Conservation (phyloP, 768 basidiomycete genomes). For the Lenzites betulinus region DNA sequence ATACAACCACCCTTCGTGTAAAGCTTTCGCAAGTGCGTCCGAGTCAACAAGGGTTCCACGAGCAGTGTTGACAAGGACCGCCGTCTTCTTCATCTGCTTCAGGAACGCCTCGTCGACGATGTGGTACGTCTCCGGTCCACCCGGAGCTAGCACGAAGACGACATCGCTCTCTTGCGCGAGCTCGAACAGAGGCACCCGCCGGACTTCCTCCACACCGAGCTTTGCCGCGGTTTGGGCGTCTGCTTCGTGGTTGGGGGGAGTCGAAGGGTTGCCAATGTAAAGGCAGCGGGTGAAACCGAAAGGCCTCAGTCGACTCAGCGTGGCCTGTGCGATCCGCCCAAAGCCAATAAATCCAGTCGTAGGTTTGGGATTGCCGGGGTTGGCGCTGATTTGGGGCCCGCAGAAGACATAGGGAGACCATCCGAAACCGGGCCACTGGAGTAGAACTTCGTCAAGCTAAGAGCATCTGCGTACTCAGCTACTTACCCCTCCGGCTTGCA, state of each 20-base stretch:
- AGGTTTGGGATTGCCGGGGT: slow-evolving; percentile 48
- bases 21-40: slow-evolving; percentile 80
- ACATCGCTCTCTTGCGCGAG: slow-evolving; percentile 83
- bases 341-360: slow-evolving; percentile 94
- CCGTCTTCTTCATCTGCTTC: slow-evolving; percentile 80
- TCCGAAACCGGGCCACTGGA: slow-evolving; percentile 73
- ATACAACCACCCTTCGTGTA: slow-evolving; percentile 80
- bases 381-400: slow-evolving; percentile 76
- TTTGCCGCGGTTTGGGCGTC: slow-evolving; percentile 37
- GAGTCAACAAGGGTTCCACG: slow-evolving; percentile 91
- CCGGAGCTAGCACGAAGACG: slow-evolving; percentile 81
- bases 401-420: slow-evolving; percentile 88
- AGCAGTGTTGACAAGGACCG: slow-evolving; percentile 82
- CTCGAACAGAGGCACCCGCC: slow-evolving; percentile 60
- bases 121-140: slow-evolving; percentile 69
- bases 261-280: slow-evolving; percentile 63
- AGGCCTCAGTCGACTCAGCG: slow-evolving; percentile 73
- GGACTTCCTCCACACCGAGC: slow-evolving; percentile 41
- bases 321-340: slow-evolving; percentile 89
- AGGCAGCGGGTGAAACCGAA: slow-evolving; percentile 80
- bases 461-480: not conserved
- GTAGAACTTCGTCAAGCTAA: not conserved
- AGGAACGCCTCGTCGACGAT: slow-evolving; percentile 74
- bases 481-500: slow-evolving; percentile 68
- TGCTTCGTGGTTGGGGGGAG: slow-evolving; percentile 42